Conservation (phyloP, 805 yeast species). For the Kodamaea lidongshanica region DNA sequence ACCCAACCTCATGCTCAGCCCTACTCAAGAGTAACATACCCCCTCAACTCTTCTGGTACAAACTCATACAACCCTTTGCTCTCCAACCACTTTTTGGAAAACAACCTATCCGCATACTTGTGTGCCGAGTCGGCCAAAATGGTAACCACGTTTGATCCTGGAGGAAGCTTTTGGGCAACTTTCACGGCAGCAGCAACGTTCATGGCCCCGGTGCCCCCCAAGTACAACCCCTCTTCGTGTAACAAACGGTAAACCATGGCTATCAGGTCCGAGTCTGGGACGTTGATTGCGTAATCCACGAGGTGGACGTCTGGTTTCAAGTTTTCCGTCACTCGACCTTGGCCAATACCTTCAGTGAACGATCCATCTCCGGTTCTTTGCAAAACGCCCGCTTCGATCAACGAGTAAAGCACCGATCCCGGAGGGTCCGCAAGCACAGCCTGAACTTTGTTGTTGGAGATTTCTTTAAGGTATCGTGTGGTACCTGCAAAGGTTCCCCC, state of each 20-base stretch:
- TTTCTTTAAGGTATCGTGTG: slow-evolving; percentile 68
- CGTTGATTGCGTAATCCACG: slow-evolving; percentile 73
- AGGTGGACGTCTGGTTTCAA: slow-evolving; percentile 63
- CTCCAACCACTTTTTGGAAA: slow-evolving; percentile 72
- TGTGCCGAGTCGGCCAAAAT: slow-evolving; percentile 88
- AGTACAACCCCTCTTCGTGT: slow-evolving; percentile 84
- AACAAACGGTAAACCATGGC: slow-evolving; percentile 76
- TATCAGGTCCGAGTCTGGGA: slow-evolving; percentile 76
- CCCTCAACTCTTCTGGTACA: slow-evolving; percentile 64
- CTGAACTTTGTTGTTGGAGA: slow-evolving; percentile 55
- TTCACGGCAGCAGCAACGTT: slow-evolving; percentile 85
- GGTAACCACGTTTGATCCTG: slow-evolving; percentile 76
- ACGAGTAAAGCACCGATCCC: slow-evolving; percentile 79
- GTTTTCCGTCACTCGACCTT: slow-evolving; percentile 85
- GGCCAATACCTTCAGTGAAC: slow-evolving; percentile 95
- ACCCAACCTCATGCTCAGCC: no score
- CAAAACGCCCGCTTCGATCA: slow-evolving; percentile 62
- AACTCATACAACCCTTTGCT: slow-evolving; percentile 57
- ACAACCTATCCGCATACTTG: slow-evolving; percentile 76
- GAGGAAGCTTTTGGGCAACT: slow-evolving; percentile 71
- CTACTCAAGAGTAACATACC: slow-evolving; percentile 50
- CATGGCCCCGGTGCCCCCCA: slow-evolving; percentile 88
- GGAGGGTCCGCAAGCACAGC: slow-evolving; percentile 88
- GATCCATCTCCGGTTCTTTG: slow-evolving; percentile 78
- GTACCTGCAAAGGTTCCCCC: slow-evolving; percentile 91